Evolutionary conservation across 1,284 basidiomycete genomes (phyloP), one percentile per base, ranked within the genome.

Genomic region (Lignosus rhinocerotis): DNA sequence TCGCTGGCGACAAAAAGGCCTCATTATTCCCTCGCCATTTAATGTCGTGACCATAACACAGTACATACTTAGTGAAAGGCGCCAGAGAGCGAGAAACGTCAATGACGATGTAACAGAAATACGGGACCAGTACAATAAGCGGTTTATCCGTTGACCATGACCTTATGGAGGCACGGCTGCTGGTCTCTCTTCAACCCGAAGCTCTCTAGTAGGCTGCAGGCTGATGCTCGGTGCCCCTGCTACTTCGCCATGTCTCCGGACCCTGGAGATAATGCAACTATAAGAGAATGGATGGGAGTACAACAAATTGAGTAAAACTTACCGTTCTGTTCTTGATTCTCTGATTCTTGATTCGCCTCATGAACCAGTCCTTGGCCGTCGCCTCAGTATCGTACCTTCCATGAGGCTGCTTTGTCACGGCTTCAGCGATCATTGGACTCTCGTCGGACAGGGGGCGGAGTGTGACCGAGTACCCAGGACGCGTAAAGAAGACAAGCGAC

Each of bases 401-500:
- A 3, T 55, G 45, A 0, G 67, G 60, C 11, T 58, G 52, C 19
- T 66, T 61, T 3, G 59, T 55, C 12, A 65, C 67, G 1, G 72
- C 72, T 7, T 71, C 66, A 0, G 69, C 71, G 51, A 75, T 67
- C 46, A 68, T 51, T 4, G 62, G 25, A 55, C 71, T 73, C 50
- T 70, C 51, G 14, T 67, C 61, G 8, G 58, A 38, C 5, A 74
- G 64, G 0, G 71, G 63, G 49, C 65, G 53, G 43, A 73, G 53
- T 0, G 61, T n/a, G 10, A 71, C 68, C 0, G 64, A 65, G 59
- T 73, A 60, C 43, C 72, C 71, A 0, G 76, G 76, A 7, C 76
- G 66, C 2, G 70, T 69, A 66, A 78, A 77, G 68, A 69, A 77
- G 5, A 77, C 76, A 3, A 78, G 66, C 9, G 73, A 75, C 69